phyloP scores from a whole-genome alignment of 148 eudicot species.

The Camellia japonica region DNA sequence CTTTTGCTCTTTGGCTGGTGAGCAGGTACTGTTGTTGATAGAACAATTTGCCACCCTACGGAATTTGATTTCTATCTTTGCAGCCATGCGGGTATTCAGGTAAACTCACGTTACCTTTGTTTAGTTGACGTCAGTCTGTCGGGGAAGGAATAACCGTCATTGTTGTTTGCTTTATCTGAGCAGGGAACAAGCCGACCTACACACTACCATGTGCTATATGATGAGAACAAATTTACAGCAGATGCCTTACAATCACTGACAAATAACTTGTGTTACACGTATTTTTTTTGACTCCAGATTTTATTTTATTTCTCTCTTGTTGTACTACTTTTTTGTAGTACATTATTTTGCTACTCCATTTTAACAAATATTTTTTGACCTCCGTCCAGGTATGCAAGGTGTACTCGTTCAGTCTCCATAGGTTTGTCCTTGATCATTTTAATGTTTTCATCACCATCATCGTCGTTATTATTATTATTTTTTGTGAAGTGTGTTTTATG shows the following conservation, averaged over 20 bases:
- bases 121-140: not conserved
- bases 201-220: slow-evolving; percentile 76
- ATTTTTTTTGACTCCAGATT: not conserved
- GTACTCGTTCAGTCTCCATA: slow-evolving; percentile 86
- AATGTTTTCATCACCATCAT: no score
- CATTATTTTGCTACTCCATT: not conserved
- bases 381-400: slow-evolving; percentile 67
- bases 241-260: slow-evolving; percentile 65
- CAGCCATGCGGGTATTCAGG: slow-evolving; percentile 93
- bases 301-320: not conserved
- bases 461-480: no score
- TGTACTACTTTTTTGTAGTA: not conserved
- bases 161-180: not conserved
- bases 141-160: no score
- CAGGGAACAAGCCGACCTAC: slow-evolving; percentile 93
- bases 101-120: slow-evolving; percentile 11
- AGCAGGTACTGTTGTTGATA: slow-evolving; percentile 68
- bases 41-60: slow-evolving; percentile 64
- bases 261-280: slow-evolving; percentile 77
- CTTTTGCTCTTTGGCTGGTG: not conserved
- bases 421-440: slow-evolving; percentile 37
- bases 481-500: no score
- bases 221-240: slow-evolving; percentile 67
- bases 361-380: not conserved
- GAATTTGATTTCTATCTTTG: slow-evolving; percentile 67